phyloP scores from a whole-genome alignment of 2,329 filamentous ascomycete species.

The Colletotrichum tabaci region DNA sequence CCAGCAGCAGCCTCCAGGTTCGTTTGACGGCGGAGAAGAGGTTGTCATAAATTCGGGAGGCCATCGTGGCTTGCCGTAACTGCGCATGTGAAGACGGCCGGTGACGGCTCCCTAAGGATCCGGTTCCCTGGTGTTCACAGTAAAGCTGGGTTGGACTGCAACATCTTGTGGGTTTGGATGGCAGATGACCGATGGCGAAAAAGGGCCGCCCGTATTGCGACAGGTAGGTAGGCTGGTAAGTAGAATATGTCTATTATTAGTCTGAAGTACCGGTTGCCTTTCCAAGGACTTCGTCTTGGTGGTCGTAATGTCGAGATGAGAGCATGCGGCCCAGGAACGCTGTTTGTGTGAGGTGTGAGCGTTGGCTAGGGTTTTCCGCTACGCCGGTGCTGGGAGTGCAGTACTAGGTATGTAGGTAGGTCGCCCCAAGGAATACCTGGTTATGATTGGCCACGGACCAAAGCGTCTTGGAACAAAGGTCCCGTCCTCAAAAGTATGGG shows the following conservation, averaged over 20 bases:
- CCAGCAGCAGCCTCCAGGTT: not conserved
- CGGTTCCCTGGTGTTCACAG: constrained; percentile 5
- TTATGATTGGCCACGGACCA: not conserved
- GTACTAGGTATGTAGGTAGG: not conserved
- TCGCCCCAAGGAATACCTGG: not conserved
- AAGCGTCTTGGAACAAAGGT: not conserved
- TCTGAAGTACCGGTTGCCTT: not conserved
- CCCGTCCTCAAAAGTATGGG: not conserved
- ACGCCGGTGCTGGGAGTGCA: not conserved
- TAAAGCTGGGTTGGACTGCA: not conserved
- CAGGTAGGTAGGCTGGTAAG: too few relatives aligned
- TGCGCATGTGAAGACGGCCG: constrained; percentile 5
- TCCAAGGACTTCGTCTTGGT: not conserved
- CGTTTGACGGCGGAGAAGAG: constrained; percentile 6
- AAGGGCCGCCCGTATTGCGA: not conserved
- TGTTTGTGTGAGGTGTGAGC: not conserved
- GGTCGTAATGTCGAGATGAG: not conserved
- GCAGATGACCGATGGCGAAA: not conserved
- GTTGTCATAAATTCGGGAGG: not conserved
- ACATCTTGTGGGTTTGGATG: not conserved
- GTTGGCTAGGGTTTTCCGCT: not conserved
- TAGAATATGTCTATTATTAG: not conserved
- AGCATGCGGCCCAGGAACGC: not conserved
- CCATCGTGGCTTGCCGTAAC: constrained; percentile 14
- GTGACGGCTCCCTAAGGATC: constrained; percentile 8